These are phyloP conservation scores for Globisporangium splendens DNA, from an alignment of 352 stramenopile genomes.

Conservation along the genomic window DNA sequence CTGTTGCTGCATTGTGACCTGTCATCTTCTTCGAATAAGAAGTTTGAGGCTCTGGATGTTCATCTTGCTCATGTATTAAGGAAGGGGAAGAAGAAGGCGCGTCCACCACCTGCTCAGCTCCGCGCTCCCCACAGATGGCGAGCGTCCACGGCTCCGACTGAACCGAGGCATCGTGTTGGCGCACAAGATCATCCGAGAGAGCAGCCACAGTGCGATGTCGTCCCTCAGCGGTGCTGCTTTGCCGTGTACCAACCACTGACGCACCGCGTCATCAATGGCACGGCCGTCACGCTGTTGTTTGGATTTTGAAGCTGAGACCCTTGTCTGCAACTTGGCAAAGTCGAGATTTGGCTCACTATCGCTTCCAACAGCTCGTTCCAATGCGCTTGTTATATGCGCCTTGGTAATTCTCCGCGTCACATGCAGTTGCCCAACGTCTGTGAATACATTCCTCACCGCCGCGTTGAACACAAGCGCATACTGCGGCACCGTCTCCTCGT, in stretches of 20 bases:
- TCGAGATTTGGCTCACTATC: neutral
- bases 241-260: constrained; percentile 26
- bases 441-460: neutral
- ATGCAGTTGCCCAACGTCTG: neutral
- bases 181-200: constrained; percentile 42
- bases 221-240: constrained; percentile 33
- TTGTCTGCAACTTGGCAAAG: constrained; percentile 9
- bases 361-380: constrained; percentile 30
- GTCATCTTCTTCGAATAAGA: no score
- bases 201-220: constrained; percentile 53
- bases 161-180: neutral
- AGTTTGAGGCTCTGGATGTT: neutral
- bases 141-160: constrained; percentile 4
- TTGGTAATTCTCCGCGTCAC: constrained; percentile 34
- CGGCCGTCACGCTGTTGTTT: neutral
- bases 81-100: neutral
- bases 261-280: constrained; percentile 22
- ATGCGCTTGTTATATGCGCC: constrained; percentile 37
- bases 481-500: constrained; percentile 30
- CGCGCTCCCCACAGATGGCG: constrained; percentile 15
- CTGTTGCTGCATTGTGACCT: no score
- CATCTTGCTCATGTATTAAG: neutral
- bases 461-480: constrained; percentile 45
- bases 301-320: neutral
- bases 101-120: neutral